phyloP scores from a whole-genome alignment of 192 early-diverging fungal species.

The Coemansia sp. region DNA sequence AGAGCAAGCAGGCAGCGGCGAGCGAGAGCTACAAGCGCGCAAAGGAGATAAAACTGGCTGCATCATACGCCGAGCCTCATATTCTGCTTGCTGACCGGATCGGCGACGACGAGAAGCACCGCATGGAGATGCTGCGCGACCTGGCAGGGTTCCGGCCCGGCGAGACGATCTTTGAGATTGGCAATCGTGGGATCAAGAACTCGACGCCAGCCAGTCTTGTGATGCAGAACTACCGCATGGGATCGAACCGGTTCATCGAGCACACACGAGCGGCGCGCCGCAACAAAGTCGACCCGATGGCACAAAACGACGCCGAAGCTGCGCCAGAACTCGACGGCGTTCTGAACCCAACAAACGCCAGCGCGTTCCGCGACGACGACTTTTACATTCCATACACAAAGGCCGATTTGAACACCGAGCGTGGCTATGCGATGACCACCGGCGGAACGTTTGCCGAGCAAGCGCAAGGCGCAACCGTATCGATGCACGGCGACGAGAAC shows the following conservation, averaged over 20 bases:
- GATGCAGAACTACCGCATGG: conserved; percentile 66
- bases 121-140: conserved; percentile 67
- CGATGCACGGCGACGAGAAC: conserved; percentile 82
- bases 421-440: conserved; percentile 71
- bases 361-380: conserved; percentile 67
- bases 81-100: conserved; percentile 65
- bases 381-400: conserved; percentile 88
- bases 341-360: conserved; percentile 29
- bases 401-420: conserved; percentile 84
- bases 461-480: conserved; percentile 72
- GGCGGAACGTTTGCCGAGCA: conserved; percentile 79
- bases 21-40: conserved; percentile 83
- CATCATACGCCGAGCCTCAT: conserved; percentile 69
- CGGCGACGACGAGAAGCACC: conserved; percentile 60
- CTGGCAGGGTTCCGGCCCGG: conserved; percentile 80
- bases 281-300: conserved; percentile 43
- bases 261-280: conserved; percentile 38
- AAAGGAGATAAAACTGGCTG: conserved; percentile 73
- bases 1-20: conserved; percentile 78
- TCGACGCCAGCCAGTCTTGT: conserved; percentile 63
- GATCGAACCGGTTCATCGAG: conserved; percentile 22
- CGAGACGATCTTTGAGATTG: conserved; percentile 96
- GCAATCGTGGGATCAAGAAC: conserved; percentile 78
- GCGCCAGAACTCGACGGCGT: conserved; percentile 12
- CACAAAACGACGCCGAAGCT: conserved; percentile 21